phyloP scores from a whole-genome alignment of 1,139 yeast genomes.

The Hansenula sp. region DNA sequence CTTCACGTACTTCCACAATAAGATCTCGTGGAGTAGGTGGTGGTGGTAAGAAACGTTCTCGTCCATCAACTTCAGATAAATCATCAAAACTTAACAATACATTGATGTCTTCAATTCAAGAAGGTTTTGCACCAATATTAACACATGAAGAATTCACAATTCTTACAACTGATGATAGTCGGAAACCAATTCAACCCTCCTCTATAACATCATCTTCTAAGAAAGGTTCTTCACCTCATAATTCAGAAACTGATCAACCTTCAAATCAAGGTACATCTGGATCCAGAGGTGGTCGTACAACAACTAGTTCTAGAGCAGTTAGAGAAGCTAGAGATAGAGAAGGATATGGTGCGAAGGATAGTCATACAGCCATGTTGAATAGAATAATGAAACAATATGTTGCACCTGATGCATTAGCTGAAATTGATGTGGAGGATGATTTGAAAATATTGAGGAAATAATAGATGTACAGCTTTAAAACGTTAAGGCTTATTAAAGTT shows the following conservation, averaged over 20 bases:
- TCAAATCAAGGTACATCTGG: conserved; percentile 5
- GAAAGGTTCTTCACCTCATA: background rate
- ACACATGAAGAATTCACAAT: conserved; percentile 24
- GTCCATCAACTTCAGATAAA: background rate
- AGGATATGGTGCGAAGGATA: conserved; percentile 3
- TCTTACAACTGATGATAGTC: conserved; percentile 23
- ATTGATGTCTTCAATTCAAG: conserved; percentile 18
- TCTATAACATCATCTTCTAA: background rate
- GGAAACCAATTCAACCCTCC: background rate
- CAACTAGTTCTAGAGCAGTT: background rate
- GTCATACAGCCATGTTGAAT: conserved; percentile 11
- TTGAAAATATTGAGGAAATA: conserved; percentile 13
- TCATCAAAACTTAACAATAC: conserved; percentile 4
- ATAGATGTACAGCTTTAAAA: too few species aligned
- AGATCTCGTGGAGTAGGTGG: too few species aligned
- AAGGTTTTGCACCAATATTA: conserved; percentile 25
- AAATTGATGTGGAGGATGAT: conserved; percentile 27
- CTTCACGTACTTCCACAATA: too few species aligned
- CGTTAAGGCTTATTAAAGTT: too few species aligned
- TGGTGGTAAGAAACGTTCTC: background rate
- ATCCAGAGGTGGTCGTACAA: background rate
- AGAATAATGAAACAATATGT: conserved; percentile 25
- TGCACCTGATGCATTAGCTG: conserved; percentile 25
- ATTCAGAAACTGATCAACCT: conserved; percentile 2
- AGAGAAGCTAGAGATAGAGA: conserved; percentile 9